phyloP scores from a whole-genome alignment of 2,329 filamentous ascomycete genomes.

The Ophiostoma ulmi region DNA sequence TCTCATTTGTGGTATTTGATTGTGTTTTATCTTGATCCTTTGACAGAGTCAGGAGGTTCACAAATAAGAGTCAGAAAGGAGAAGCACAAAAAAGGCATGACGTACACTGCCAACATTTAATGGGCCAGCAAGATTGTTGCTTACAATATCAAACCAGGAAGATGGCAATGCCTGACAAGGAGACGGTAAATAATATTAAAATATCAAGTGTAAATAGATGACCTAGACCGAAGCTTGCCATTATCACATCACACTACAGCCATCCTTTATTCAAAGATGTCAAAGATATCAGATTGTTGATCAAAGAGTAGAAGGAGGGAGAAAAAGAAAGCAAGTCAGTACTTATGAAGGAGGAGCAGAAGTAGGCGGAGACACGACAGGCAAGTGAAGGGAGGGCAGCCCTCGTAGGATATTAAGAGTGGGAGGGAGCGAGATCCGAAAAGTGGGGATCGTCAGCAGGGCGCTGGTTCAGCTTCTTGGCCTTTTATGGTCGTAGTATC shows the following conservation, averaged over 20 bases:
- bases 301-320: neutral
- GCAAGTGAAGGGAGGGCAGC: neutral
- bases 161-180: neutral
- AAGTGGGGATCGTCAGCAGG: conserved; percentile 8
- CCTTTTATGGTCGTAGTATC: neutral
- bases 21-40: neutral
- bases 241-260: neutral
- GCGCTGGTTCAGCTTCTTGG: neutral
- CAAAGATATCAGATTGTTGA: neutral
- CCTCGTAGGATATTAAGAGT: neutral
- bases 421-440: neutral
- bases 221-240: neutral
- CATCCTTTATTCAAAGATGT: no score
- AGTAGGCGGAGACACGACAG: neutral
- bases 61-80: neutral
- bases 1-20: neutral
- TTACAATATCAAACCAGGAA: neutral
- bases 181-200: neutral
- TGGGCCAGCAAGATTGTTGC: neutral
- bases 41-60: neutral
- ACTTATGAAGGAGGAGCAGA: neutral
- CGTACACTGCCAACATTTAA: neutral
- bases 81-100: neutral
- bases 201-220: neutral
- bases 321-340: neutral